These are phyloP conservation scores for Fusarium annulatum DNA, from an alignment of 2,329 filamentous ascomycete genomes.

Conservation along the genomic window DNA sequence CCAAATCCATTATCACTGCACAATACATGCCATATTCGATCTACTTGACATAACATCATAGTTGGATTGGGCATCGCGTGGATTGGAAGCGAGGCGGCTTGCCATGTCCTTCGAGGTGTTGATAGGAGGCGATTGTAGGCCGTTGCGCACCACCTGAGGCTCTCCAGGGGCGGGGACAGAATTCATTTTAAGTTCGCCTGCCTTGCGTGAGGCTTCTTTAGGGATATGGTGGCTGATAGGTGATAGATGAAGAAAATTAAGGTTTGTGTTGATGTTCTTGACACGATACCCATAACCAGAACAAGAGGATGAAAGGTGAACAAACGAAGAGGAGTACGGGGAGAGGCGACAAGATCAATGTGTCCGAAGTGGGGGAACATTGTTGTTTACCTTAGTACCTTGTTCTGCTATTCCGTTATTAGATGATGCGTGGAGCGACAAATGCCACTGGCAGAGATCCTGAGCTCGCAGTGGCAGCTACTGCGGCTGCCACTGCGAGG, in stretches of 20 bases:
- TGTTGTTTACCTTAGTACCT: background rate
- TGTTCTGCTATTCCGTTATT: background rate
- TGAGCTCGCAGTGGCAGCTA: background rate
- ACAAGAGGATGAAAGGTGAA: background rate
- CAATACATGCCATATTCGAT: background rate
- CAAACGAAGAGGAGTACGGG: background rate
- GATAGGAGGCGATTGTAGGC: background rate
- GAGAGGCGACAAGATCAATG: background rate
- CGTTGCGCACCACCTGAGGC: background rate
- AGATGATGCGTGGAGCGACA: background rate
- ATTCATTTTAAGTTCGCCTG: background rate
- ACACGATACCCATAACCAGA: background rate
- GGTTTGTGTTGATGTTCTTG: background rate
- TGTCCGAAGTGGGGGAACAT: background rate
- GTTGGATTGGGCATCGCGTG: background rate
- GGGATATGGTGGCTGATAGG: background rate
- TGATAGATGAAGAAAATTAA: background rate
- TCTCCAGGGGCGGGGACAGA: background rate
- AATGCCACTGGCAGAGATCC: background rate
- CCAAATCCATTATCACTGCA: background rate
- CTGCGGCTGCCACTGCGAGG: background rate
- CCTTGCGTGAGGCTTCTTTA: background rate
- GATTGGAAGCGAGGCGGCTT: background rate
- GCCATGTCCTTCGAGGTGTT: background rate
- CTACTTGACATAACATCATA: background rate